Base-by-base conservation (phyloP, 495 filamentous ascomycete species). In the Talaromyces borbonicus region DNA sequence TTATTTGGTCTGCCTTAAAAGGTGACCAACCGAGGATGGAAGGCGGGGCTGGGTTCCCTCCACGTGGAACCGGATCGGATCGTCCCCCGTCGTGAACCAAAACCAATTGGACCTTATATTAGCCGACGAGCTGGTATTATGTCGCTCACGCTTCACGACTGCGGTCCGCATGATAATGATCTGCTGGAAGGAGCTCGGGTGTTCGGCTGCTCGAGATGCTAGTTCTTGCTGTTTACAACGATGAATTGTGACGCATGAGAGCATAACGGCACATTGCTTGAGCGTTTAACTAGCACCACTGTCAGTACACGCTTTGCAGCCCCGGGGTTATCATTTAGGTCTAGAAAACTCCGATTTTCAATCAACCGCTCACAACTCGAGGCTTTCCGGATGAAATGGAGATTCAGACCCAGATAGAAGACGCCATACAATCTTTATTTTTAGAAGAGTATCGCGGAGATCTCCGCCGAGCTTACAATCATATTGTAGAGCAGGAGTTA, bases 371-470 rank as follows among this genome's bases (percentile, higher is more conserved):
- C 7, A 2, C 8, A 3, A 19, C 33, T 20, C 33, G 16, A 37
- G 0, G 11, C 1, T 37, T 37, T 14, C 20, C 33, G 7, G n/a
- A n/a, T n/a, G n/a, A n/a, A n/a, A 46, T 46, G 43, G 29, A 46
- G 23, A 23, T 46, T 5, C 43, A 46, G 12, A 24, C 29, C 8
- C 27, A 23, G 15, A 32, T 46, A 9, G 30, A 16, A 25, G 18
- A 31, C 19, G 5, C 23, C 25, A 46, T 54, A 18, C 45, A 50
- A 37, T 56, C 56, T 5, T 39, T 56, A 2, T 59, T 59, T 15
- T 15, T 54, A 6, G 56, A 56, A 18, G 56, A 59, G 37, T 52
- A 56, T 45, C 44, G 45, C 26, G 56, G 56, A 18, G 49, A 59
- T 35, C 29, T 56, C 8, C 18, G 30, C 43, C 29, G 16, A 14